Conservation (phyloP, 2,329 filamentous ascomycete species). For the Aspergillus intermedius region DNA sequence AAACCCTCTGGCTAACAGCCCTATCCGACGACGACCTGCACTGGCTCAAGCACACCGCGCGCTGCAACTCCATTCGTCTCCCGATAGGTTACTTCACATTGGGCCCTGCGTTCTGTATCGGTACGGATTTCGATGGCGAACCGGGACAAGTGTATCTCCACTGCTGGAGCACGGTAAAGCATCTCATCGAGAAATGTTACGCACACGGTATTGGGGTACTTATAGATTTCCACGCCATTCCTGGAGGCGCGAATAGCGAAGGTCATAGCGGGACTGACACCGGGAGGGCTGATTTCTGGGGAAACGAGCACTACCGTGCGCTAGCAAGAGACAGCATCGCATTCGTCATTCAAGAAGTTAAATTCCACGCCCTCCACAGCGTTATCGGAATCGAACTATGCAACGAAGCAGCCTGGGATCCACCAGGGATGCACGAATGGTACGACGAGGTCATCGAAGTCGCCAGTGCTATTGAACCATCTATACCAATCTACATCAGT, state of each 20-base stretch:
- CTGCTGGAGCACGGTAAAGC: constrained; percentile 48
- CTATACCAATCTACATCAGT: constrained; percentile 51
- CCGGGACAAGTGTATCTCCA: constrained; percentile 45
- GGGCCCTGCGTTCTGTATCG: constrained; percentile 44
- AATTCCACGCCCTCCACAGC: constrained; percentile 33
- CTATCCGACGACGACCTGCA: constrained; percentile 47
- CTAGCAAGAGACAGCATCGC: constrained; percentile 43
- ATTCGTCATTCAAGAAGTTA: constrained; percentile 47
- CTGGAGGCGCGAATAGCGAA: constrained; percentile 51
- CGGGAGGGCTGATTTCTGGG: constrained; percentile 49
- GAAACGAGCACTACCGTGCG: constrained; percentile 35
- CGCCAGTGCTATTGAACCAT: constrained; percentile 43
- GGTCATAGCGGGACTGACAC: constrained; percentile 52
- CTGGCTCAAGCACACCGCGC: constrained; percentile 48
- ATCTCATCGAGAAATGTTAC: constrained; percentile 41
- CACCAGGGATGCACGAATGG: constrained; percentile 51
- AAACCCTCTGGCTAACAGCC: constrained; percentile 48
- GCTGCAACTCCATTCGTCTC: constrained; percentile 53
- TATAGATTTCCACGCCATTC: constrained; percentile 54
- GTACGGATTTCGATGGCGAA: constrained; percentile 46
- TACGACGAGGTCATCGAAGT: constrained; percentile 48
- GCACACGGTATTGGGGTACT: constrained; percentile 48
- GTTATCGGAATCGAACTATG: constrained; percentile 53
- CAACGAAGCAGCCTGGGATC: constrained; percentile 50
- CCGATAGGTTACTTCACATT: constrained; percentile 57